Base-by-base conservation (phyloP, 768 basidiomycete genomes). In the Baorangia bicolor region DNA sequence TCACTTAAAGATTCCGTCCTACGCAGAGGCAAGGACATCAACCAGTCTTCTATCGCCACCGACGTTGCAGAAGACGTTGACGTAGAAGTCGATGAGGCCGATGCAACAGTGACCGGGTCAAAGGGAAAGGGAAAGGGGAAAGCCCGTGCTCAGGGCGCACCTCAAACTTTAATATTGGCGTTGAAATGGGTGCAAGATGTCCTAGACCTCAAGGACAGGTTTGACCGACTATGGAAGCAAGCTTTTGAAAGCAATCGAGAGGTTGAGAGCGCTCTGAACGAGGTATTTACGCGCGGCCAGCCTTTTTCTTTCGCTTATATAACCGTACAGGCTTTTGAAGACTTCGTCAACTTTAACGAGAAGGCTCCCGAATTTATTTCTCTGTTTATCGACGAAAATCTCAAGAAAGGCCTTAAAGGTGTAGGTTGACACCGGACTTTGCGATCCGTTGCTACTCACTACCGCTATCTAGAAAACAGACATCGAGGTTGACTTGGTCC, bases 341-440 rank as follows among this genome's bases (percentile, higher is more conserved):
- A 85, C 2, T 97, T 98, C 70, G 85, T 98, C 68, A 98, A 98
- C 73, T 73, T 78, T 21, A 93, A 97, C 64, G 82, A 84, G 35
- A 90, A 91, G 63, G 85, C 92, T 18, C 87, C 97, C 8, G 97
- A 99, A 67, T 98, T 86, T 69, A 92, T 98, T 39, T 98, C 97
- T 4, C 74, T 99, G 48, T 99, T 92, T 73, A 94, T 99, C 56
- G 97, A 99, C 65, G 95, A 98, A 56, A 88, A 98, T 68, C 79
- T 99, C 23, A 94, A 88, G 73, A 92, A 94, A 65, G 96, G 96
- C 0, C 78, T 98, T 30, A 97, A 93, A 76, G 93, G 94, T 53
- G 95, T 96, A 70, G 63, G 91, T 77, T 3, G 33, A 23, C 9
- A 25, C 42, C 7, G 9, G 13, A 21, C 30, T 49, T 38, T n/a